Base-by-base conservation (phyloP, 352 stramenopile genomes). In the Globisporangium emineosum region DNA sequence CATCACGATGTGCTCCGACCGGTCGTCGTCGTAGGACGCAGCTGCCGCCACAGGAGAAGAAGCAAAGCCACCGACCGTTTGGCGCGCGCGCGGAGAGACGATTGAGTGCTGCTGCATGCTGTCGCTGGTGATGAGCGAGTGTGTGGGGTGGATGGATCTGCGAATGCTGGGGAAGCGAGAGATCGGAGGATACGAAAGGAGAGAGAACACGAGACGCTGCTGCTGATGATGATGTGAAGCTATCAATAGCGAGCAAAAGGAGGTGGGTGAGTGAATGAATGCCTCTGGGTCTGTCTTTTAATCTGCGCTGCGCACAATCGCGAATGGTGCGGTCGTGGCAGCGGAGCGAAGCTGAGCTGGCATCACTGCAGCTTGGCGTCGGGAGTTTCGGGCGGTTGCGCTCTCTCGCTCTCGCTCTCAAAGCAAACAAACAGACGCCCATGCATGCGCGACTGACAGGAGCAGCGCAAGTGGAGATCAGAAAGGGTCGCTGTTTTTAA, bases 251-350 rank as follows among this genome's bases (percentile, higher is more conserved):
- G 17, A 47, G 1, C 40, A 47, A 47, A 45, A 3, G 17, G 40
- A 47, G 17, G 17, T 17, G 17, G 5, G 2, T 40, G 33, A 5
- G 29, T 32, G 29, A n/a, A n/a, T n/a, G n/a, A n/a, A 10, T 37
- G 32, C 32, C 32, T 37, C 13, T 15, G 40, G 43, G n/a, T 51
- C n/a, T 51, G 43, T 29, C 43, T 51, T 23, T 51, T 51, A 51
- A 51, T 51, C 43, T 51, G n/a, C 43, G 43, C n/a, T 13, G n/a
- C 43, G 43, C 43, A 51, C 43, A 51, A 51, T 51, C 43, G 43
- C 43, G 43, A 51, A 51, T 51, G 43, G 43, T 5, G 8, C 43
- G 17, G 40, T 29, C 8, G n/a, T 27, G 19, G 9, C 9, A 6
- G 29, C 29, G 2, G 29, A 32, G 29, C n/a, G n/a, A n/a, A 32